Evolutionary conservation across 306 rosid genomes (phyloP), one percentile per base, ranked within the genome.

Genomic region (Vachellia pachyceras): DNA sequence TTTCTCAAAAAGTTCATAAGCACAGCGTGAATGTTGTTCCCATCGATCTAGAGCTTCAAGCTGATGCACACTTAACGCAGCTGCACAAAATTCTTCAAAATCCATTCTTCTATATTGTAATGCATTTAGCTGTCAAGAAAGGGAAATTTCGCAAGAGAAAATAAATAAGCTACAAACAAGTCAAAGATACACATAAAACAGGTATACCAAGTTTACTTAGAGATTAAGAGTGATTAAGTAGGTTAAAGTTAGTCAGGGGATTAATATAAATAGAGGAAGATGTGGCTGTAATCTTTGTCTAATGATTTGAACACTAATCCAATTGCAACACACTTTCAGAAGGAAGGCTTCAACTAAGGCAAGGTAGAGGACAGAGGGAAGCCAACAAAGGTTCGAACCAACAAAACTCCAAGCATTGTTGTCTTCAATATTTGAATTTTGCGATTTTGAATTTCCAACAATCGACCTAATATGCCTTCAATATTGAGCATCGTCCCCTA

Each of bases 31-130:
- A 78, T 94, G 98, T 75, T 92, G 97, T 69, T 96, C 99, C 99
- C 99, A 96, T 2, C 91, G 93, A 77, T 90, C 97, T 25, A 96
- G 98, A 68, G 98, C 99, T 89, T 94, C 99, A 11, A 96, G 94
- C 90, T 96, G 99, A 86, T 96, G 97, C 41, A 96, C 97, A 68
- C 98, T 92, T 72, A 89, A 80, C 25, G 98, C 89, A 88, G 99
- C 93, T 0, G 99, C 97, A 80, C 97, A 93, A 81, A 96, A 96
- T 86, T 96, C 99, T 80, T 94, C 98, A 86, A 92, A 96, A 80
- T 96, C 98, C 99, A 96, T 93, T 84, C 99, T 91, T 90, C 98
- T 90, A 83, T 92, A 96, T 82, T 96, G 99, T 61, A 96, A 92
- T 77, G 96, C 75, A 87, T 87, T 92, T 72, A 96, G 86, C 99